Evolutionary conservation across 177 flowering plant genomes (phyloP), one percentile per base, ranked within the genome.

Genomic region (Vitis hybrid): DNA sequence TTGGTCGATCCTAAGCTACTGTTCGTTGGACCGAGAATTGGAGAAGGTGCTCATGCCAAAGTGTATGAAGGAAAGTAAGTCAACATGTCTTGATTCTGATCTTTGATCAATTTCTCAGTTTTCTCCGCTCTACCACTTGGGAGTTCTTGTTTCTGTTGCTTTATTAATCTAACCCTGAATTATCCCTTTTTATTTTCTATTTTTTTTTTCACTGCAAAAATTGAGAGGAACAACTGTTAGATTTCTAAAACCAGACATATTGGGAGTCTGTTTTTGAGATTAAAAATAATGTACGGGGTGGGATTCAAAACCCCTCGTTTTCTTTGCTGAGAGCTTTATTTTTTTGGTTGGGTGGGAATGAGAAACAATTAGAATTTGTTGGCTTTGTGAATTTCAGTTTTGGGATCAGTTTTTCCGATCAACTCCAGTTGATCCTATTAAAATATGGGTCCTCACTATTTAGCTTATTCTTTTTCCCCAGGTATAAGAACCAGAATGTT

Each of bases 31-130:
- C 93, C 96, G 1, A 92, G 81, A 78, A 89, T 94, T 80, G 97
- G 98, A 59, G 98, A 92, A 71, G 97, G 98, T 49, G 97, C 91
- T 75, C 97, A 94, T 84, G 97, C 93, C 74, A 94, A 94, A 82
- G 98, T 92, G 3, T 92, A 92, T 44, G 94, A 92, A 77, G 98
- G 97, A 76, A 92, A 91, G 98, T 94, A 86, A 89, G 98, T 92
- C 62, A 64, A 73, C 20, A 38, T 63, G 50, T 28, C 49, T 7
- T 19, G 9, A 11, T 31, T 28, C 14, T 67, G 18, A 55, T 56
- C 31, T 67, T 10, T 54, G 24, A 58, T 38, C 47, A 38, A 59
- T 19, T 47, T 59, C 58, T 38, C 31, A 38, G 47, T 13, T 13
- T 60, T 60, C 9, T 28, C 24, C 58, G 57, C 63, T 19, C 1